Conservation (phyloP, 78 protist species). For the Isochrysis galbana region DNA sequence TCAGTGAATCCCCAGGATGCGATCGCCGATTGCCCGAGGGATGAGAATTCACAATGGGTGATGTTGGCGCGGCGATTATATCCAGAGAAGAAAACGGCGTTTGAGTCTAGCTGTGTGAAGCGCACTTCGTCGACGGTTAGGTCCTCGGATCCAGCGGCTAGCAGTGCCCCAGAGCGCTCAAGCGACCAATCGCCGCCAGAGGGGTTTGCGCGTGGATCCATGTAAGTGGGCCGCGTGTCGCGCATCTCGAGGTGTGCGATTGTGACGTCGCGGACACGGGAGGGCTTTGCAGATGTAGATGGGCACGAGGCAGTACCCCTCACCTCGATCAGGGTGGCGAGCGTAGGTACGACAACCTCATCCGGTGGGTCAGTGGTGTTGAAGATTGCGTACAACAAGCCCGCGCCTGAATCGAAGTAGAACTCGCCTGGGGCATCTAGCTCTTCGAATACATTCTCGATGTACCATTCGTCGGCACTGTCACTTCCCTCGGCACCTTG, state of each 20-base stretch:
- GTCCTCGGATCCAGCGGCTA: conserved; percentile 20
- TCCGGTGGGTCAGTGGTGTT: no score
- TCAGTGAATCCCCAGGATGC: conserved; percentile 54
- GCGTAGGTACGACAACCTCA: no score
- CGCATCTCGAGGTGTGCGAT: conserved; percentile 17
- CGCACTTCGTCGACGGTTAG: background rate
- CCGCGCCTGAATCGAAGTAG: no score
- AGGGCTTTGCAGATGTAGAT: no score
- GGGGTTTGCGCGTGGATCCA: conserved; percentile 58
- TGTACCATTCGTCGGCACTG: no score
- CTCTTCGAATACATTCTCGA: no score
- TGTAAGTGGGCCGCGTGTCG: conserved; percentile 32
- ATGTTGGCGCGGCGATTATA: background rate
- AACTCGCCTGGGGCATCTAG: no score
- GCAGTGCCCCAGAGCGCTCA: conserved; percentile 43
- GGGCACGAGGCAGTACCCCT: no score
- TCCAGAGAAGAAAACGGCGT: conserved; percentile 28
- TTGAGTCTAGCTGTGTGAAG: conserved; percentile 36
- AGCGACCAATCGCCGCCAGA: conserved; percentile 65
- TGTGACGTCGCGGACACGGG: no score
- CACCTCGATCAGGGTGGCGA: no score
- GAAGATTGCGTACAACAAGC: no score
- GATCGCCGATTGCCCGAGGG: conserved; percentile 31
- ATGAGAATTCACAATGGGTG: background rate
- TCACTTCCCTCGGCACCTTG: no score